Base-by-base conservation (phyloP, 2,329 filamentous ascomycete species). In the Hypoxylon rubiginosum region DNA sequence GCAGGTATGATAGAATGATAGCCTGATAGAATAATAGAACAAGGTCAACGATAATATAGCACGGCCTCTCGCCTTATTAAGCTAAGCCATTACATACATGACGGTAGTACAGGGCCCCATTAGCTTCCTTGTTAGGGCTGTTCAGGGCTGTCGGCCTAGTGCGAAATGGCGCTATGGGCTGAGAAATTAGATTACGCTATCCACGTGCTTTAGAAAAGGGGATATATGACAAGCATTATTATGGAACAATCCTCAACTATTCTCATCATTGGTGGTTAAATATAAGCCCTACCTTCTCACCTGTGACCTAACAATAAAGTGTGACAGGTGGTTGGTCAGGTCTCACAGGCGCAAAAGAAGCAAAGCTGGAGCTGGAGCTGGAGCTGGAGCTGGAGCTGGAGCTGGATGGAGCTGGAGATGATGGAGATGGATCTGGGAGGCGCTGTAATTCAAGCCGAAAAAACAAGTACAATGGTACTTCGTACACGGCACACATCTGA, bases 361-460 rank as follows among this genome's bases (percentile, higher is more conserved):
- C 15, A 43, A 58, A 58, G 57, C 50, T 56, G 45, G 61, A 68
- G 48, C 34, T 39, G 34, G 34, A 39, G 3, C 34, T 39, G 34
- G 13, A 30, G 5, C 28, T 30, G 28, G 28, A 30, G 28, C 28
- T 30, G 28, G 28, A 30, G 5, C 26, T 28, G 26, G 26, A 28
- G n/a, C n/a, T n/a, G n/a, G n/a, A n/a, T 56, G 28, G 28, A 30
- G 28, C 28, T 30, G 28, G 28, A 30, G 5, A 10, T 36, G 34
- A 7, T 30, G 28, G 28, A 30, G 28, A 6, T 30, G 28, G 28
- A 30, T 30, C 28, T 30, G 28, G 8, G 28, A 54, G 57, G 49
- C 34, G 55, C 52, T 63, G 65, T 49, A 68, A 52, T 43, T 59
- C 41, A 59, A 68, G 58, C 65, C 59, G 58, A 71, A 67, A 11